phyloP scores from a whole-genome alignment of 2,329 filamentous ascomycete species.

The Curvularia eragrostidis region DNA sequence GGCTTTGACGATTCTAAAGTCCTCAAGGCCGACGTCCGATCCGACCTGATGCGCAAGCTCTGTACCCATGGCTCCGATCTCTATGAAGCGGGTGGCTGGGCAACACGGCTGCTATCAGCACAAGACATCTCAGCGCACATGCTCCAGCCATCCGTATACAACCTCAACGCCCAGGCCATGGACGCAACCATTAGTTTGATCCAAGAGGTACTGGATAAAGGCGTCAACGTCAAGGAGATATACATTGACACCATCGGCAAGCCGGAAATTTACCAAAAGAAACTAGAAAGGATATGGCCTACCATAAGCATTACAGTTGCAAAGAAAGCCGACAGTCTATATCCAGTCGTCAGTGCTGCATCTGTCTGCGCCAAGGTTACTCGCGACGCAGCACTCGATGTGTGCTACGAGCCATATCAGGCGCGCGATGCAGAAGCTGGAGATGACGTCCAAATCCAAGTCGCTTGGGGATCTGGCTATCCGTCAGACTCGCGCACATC shows the following conservation, averaged over 20 bases:
- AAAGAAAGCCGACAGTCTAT: conserved; percentile 87
- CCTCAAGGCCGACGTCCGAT: conserved; percentile 79
- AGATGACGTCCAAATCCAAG: conserved; percentile 44
- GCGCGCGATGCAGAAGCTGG: conserved; percentile 34
- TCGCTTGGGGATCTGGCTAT: conserved; percentile 89
- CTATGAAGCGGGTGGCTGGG: conserved; percentile 77
- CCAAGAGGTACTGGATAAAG: conserved; percentile 73
- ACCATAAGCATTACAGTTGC: conserved; percentile 61
- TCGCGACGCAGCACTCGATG: conserved; percentile 85
- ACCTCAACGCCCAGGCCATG: conserved; percentile 95
- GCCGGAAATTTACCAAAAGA: conserved; percentile 82
- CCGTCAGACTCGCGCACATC: conserved; percentile 84
- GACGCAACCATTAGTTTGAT: conserved; percentile 89
- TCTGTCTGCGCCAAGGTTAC: conserved; percentile 97
- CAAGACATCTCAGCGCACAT: conserved; percentile 81
- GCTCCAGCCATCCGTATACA: conserved; percentile 74
- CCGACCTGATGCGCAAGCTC: conserved; percentile 72
- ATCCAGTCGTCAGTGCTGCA: conserved; percentile 90
- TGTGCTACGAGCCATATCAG: conserved; percentile 67
- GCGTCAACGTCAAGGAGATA: conserved; percentile 85
- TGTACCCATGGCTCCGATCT: conserved; percentile 70
- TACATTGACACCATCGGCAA: conserved; percentile 95
- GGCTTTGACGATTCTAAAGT: conserved; percentile 97
- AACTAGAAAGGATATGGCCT: conserved; percentile 84
- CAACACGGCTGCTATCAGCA: conserved; percentile 79